A percentile compares a stretch with the other conserved stretches of the same genome.
Evolutionary conservation across 2,329 filamentous ascomycete species (phyloP).

Genomic region (Pyrenochaeta sp.): DNA sequence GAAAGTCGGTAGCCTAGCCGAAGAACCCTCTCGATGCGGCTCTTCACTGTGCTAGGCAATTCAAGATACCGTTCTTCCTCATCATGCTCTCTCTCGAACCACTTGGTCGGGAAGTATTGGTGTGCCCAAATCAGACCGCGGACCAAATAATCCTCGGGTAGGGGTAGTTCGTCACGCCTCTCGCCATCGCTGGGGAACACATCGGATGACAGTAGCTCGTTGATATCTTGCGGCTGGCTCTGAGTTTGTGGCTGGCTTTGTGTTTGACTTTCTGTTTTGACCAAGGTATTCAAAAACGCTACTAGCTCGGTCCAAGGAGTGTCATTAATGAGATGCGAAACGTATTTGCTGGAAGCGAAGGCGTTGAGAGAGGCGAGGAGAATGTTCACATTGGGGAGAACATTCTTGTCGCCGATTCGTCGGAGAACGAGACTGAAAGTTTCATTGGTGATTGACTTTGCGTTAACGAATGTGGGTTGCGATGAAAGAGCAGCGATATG

Average conservation of each 20-base stretch:
- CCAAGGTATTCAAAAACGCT: slow-evolving; percentile 62
- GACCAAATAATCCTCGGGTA: slow-evolving; percentile 74
- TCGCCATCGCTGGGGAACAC: slow-evolving; percentile 57
- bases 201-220: slow-evolving; percentile 33
- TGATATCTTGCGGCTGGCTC: slow-evolving; percentile 32
- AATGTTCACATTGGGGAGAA: slow-evolving; percentile 69
- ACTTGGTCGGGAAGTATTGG: slow-evolving; percentile 64
- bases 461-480: slow-evolving; percentile 38
- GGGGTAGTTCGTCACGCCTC: slow-evolving; percentile 56
- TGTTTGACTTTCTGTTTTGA: slow-evolving; percentile 43
- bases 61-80: slow-evolving; percentile 74
- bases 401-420: slow-evolving; percentile 64
- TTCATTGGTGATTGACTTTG: slow-evolving; percentile 52
- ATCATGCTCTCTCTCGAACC: slow-evolving; percentile 69
- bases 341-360: slow-evolving; percentile 48
- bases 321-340: slow-evolving; percentile 35
- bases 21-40: slow-evolving; percentile 66
- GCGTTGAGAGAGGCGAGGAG: slow-evolving; percentile 66
- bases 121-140: slow-evolving; percentile 69
- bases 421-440: slow-evolving; percentile 59
- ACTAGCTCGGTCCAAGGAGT: slow-evolving; percentile 64
- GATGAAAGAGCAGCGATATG: slow-evolving; percentile 18
- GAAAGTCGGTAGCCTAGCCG: slow-evolving; percentile 63
- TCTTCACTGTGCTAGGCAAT: slow-evolving; percentile 63
- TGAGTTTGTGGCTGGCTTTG: slow-evolving; percentile 9